Evolutionary conservation across 176 grass and related monocot species (phyloP).

Genomic region (Pontederia paniculata): DNA sequence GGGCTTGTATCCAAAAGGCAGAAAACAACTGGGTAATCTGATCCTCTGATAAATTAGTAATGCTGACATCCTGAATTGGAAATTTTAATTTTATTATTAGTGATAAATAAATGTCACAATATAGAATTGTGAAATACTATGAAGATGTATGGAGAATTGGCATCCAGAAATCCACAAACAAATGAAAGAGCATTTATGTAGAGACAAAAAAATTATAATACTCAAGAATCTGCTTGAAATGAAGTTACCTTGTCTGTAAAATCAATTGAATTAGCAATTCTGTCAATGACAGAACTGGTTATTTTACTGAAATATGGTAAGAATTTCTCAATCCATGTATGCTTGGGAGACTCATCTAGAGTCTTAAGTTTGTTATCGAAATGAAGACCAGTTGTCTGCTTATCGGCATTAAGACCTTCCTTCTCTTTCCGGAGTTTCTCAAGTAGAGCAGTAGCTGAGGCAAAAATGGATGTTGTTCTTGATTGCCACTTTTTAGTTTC

Average conservation of each 20-base stretch:
- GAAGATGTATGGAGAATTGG: no score
- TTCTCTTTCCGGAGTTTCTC: conserved; percentile 97
- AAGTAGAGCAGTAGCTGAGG: conserved; percentile 89
- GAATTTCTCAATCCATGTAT: conserved; percentile 46
- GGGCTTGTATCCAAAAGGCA: conserved; percentile 82
- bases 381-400: conserved; percentile 28
- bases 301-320: conserved; percentile 70
- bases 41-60: conserved; percentile 75
- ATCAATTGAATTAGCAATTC: conserved; percentile 32
- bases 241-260: conserved; percentile 35
- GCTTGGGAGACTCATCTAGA: conserved; percentile 48
- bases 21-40: conserved; percentile 70
- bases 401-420: conserved; percentile 63
- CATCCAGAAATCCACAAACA: no score
- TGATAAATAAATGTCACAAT: no score
- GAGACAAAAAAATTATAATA: no score
- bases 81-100: background rate
- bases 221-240: background rate
- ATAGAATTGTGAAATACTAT: no score
- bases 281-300: conserved; percentile 68
- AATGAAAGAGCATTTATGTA: no score
- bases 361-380: conserved; percentile 41
- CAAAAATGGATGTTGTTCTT: conserved; percentile 81
- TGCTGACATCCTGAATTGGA: conserved; percentile 54
- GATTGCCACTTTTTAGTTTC: conserved; percentile 93